phyloP scores from a whole-genome alignment of 257 asterid genomes.

The Solanum okadae region DNA sequence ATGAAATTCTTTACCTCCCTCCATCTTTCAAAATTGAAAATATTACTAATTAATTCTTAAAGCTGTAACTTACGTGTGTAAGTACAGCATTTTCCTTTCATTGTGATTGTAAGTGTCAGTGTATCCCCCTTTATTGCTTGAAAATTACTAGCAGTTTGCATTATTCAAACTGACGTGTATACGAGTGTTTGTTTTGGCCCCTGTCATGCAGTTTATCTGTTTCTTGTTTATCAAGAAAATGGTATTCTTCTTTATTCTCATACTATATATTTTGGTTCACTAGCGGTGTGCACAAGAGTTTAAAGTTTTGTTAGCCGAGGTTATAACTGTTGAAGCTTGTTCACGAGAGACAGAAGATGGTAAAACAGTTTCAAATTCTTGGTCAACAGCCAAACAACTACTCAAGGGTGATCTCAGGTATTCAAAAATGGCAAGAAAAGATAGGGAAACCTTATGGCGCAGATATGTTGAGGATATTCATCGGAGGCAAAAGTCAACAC shows the following conservation, averaged over 20 bases:
- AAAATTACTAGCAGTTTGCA: not conserved
- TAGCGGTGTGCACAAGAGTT: constrained; percentile 67
- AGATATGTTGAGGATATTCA: constrained; percentile 71
- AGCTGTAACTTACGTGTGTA: not conserved
- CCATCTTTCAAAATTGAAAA: not conserved
- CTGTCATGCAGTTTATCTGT: not conserved
- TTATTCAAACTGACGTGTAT: not conserved
- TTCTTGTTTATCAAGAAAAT: not conserved
- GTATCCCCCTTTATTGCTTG: not conserved
- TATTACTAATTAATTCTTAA: not conserved
- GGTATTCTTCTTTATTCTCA: not conserved
- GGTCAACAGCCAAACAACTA: constrained; percentile 84
- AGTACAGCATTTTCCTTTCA: not conserved
- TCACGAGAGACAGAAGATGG: constrained; percentile 66
- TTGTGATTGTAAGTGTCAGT: not conserved
- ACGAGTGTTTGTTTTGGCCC: not conserved
- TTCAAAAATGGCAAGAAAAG: constrained; percentile 77
- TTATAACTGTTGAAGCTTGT: constrained; percentile 52
- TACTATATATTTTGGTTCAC: not conserved
- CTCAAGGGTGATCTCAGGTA: constrained; percentile 70
- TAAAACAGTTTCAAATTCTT: constrained; percentile 62
- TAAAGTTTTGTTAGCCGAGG: constrained; percentile 51
- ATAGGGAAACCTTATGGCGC: constrained; percentile 78
- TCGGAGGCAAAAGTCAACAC: constrained; percentile 42
- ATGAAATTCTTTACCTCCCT: too few relatives aligned